phyloP scores from a whole-genome alignment of 441 rosid species.

The Brassica balearica region DNA sequence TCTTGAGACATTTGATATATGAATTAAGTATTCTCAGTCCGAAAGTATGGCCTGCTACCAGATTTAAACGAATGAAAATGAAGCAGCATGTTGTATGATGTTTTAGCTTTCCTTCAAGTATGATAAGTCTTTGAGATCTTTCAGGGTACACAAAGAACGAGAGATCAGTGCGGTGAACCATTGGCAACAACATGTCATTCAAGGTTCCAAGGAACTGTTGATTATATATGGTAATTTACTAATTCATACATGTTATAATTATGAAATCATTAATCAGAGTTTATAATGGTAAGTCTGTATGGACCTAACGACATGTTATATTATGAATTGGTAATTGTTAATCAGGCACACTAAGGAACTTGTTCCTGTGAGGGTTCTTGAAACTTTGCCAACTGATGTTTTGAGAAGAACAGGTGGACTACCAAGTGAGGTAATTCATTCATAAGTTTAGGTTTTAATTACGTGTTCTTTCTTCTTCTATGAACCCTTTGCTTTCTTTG shows the following conservation, averaged over 20 bases:
- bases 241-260: background rate
- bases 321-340: slow-evolving; percentile 6
- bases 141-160: slow-evolving; percentile 67
- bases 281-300: slow-evolving; percentile 55
- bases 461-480: background rate
- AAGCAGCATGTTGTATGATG: slow-evolving; percentile 13
- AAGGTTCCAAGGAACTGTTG: slow-evolving; percentile 87
- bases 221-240: slow-evolving; percentile 74
- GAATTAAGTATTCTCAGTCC: background rate
- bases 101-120: slow-evolving; percentile 8
- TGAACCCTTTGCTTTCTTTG: slow-evolving; percentile 1
- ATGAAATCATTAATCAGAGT: slow-evolving; percentile 42
- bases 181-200: slow-evolving; percentile 90
- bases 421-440: slow-evolving; percentile 72
- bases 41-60: background rate
- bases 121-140: slow-evolving; percentile 40
- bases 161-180: slow-evolving; percentile 81
- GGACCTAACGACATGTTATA: background rate
- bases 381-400: slow-evolving; percentile 73
- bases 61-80: background rate
- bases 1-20: background rate
- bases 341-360: slow-evolving; percentile 85
- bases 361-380: slow-evolving; percentile 86
- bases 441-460: background rate
- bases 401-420: slow-evolving; percentile 76